A percentile compares a stretch with the other conserved stretches of the same genome.
Evolutionary conservation across 768 basidiomycete genomes (phyloP).

Genomic region (Gautieria morchelliformis): DNA sequence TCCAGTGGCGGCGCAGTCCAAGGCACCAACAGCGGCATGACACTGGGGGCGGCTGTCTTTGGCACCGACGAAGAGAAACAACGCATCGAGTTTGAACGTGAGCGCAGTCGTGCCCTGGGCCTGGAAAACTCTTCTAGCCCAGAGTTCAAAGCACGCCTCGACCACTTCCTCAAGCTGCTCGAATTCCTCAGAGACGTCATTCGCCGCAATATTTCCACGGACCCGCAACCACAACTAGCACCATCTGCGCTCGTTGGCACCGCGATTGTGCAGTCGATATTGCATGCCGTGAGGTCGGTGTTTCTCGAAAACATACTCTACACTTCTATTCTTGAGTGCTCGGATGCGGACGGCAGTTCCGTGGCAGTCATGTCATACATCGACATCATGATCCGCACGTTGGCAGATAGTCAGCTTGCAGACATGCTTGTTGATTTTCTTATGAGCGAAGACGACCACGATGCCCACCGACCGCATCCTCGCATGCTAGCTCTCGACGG

Average conservation of each 20-base stretch:
- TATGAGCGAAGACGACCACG: constrained; percentile 76
- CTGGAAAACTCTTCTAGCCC: constrained; percentile 67
- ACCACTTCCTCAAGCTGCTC: constrained; percentile 83
- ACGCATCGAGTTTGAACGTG: constrained; percentile 34
- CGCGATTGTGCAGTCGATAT: constrained; percentile 74
- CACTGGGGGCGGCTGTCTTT: constrained; percentile 54
- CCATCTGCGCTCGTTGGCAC: constrained; percentile 60
- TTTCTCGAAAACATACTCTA: constrained; percentile 93
- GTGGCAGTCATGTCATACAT: constrained; percentile 95
- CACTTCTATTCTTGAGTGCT: constrained; percentile 88
- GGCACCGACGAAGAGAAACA: constrained; percentile 49
- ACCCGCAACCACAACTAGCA: constrained; percentile 36
- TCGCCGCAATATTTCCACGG: constrained; percentile 46
- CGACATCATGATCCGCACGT: constrained; percentile 74
- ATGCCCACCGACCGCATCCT: constrained; percentile 34
- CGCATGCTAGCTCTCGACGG: constrained; percentile 27
- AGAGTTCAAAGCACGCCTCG: constrained; percentile 72
- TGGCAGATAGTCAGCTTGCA: constrained; percentile 57
- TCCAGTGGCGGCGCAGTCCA: constrained; percentile 23
- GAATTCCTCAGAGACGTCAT: constrained; percentile 90
- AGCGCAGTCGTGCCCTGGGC: constrained; percentile 49
- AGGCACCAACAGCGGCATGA: constrained; percentile 46
- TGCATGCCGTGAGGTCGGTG: constrained; percentile 72
- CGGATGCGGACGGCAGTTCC: constrained; percentile 87
- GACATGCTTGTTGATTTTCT: constrained; percentile 71